phyloP scores from a whole-genome alignment of 306 rosid genomes.

The Pueraria montana region DNA sequence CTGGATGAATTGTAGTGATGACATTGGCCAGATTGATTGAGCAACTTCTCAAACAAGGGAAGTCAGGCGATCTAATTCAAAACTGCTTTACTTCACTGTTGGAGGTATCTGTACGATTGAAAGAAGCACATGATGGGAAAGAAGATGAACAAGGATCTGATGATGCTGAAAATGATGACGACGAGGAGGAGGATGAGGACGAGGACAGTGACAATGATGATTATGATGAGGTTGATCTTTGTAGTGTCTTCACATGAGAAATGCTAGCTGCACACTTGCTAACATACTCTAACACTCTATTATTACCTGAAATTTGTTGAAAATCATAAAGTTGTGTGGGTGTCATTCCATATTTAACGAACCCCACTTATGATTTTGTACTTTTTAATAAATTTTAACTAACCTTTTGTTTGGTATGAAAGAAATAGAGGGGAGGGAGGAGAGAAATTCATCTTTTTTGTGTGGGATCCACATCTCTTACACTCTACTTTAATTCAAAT shows the following conservation, averaged over 20 bases:
- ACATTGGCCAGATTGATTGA: slow-evolving; percentile 73
- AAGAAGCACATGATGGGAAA: slow-evolving; percentile 64
- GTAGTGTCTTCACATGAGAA: slow-evolving; percentile 18
- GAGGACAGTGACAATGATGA: slow-evolving; percentile 58
- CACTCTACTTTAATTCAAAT: too few species aligned
- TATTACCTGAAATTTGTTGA: neutral
- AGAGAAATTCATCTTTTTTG: too few species aligned
- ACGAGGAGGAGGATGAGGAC: slow-evolving; percentile 43
- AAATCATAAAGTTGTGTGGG: neutral
- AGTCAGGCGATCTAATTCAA: slow-evolving; percentile 55
- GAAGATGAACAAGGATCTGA: slow-evolving; percentile 60
- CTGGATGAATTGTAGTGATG: slow-evolving; percentile 68
- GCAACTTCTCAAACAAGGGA: slow-evolving; percentile 68
- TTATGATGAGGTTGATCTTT: slow-evolving; percentile 71
- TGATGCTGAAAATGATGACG: slow-evolving; percentile 61
- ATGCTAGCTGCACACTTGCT: neutral
- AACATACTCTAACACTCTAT: neutral
- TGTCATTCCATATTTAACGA: neutral
- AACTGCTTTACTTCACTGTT: slow-evolving; percentile 73
- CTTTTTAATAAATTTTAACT: neutral
- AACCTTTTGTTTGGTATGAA: too few species aligned
- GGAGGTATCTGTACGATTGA: slow-evolving; percentile 70
- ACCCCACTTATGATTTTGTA: neutral
- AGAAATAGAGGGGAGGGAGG: too few species aligned
- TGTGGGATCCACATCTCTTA: too few species aligned